Evolutionary conservation across 192 early-diverging fungal genomes (phyloP), one percentile per base, ranked within the genome.

Genomic region (Endogone sp.): DNA sequence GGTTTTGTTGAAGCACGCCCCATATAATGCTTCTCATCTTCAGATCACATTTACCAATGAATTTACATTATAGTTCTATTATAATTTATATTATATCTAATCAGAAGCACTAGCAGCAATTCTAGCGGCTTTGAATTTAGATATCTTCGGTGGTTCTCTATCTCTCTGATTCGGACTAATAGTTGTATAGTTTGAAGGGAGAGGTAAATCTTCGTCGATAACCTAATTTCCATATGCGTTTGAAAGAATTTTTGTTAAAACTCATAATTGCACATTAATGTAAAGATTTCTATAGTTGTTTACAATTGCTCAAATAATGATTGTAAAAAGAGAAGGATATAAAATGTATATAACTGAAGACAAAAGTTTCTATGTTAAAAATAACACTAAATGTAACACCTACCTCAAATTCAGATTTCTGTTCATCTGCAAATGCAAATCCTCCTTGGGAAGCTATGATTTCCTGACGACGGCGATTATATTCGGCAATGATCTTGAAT

Each of bases 361-460:
- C n/a, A n/a, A n/a, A n/a, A n/a, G n/a, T n/a, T n/a, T n/a, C n/a
- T n/a, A n/a, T n/a, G n/a, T n/a, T n/a, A n/a, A n/a, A n/a, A n/a
- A n/a, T n/a, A n/a, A n/a, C n/a, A n/a, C n/a, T n/a, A n/a, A n/a
- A n/a, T n/a, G n/a, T n/a, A n/a, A n/a, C n/a, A 4, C 37, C 24
- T 20, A 26, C 24, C 27, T 70, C 26, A 21, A 68, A 30, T 16
- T 28, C 44, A 11, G 69, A 16, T 24, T 8, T 11, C 29, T 37
- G 9, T 27, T 57, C 56, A n/a, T 44, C 56, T 3, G 1, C 21
- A 67, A 67, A 73, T 4, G 76, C 57, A 11, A 78, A 37, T 10
- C 64, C 62, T 27, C 76, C 76, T 3, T 68, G 71, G 23, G 62
- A 60, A 30, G 76, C 76, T 22, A 78, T 29, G 37, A 78, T 68